Evolutionary conservation across 345 rosid species (phyloP).

Genomic region (Pistacia vera): DNA sequence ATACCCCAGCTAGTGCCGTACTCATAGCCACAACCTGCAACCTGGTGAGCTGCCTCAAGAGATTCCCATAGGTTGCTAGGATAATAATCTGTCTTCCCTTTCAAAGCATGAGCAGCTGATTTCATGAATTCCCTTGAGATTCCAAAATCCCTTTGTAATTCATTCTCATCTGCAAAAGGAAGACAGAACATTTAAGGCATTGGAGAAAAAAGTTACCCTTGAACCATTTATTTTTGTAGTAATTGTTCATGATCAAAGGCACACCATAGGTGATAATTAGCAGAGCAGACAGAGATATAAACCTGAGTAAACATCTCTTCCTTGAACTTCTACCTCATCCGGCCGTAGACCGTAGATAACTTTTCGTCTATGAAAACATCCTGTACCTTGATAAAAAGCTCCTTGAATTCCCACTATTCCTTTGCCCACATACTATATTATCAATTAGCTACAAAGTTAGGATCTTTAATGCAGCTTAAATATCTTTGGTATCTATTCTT

Average conservation of each 20-base stretch:
- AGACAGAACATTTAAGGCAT: background rate
- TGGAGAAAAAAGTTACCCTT: background rate
- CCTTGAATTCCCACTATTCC: slow-evolving; percentile 68
- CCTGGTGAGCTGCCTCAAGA: slow-evolving; percentile 41
- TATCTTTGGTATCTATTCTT: no score
- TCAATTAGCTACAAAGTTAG: background rate
- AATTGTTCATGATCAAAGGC: no score
- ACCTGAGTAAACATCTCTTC: background rate
- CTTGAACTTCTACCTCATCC: slow-evolving; percentile 21
- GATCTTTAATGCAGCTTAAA: background rate
- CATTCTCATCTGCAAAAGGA: slow-evolving; percentile 25
- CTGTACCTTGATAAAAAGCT: slow-evolving; percentile 50
- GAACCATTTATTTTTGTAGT: no score
- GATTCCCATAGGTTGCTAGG: slow-evolving; percentile 12
- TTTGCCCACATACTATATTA: slow-evolving; percentile 17
- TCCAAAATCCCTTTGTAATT: slow-evolving; percentile 40
- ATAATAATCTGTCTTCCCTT: slow-evolving; percentile 29
- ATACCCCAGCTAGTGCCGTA: slow-evolving; percentile 54
- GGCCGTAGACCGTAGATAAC: slow-evolving; percentile 58
- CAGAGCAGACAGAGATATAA: no score
- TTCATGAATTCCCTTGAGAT: slow-evolving; percentile 40
- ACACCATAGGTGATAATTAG: no score
- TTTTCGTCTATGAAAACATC: slow-evolving; percentile 62
- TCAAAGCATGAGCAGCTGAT: slow-evolving; percentile 46
- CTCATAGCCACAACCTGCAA: slow-evolving; percentile 53